Percentiles rank a stretch among this genome's conserved stretches.
phyloP scores from a whole-genome alignment of 306 rosid genomes.

The Astragalus membranaceus region DNA sequence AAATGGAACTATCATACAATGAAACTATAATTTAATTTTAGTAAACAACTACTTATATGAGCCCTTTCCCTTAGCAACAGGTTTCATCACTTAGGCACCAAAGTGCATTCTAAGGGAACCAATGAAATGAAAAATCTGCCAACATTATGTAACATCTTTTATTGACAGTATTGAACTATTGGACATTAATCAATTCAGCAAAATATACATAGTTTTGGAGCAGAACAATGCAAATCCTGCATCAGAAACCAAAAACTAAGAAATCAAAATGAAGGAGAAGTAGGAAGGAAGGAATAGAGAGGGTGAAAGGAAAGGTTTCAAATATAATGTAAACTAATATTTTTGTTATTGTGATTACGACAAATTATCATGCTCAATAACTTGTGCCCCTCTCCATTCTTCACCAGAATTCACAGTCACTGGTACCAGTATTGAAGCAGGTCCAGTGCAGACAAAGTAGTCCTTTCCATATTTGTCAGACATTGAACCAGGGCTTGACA shows the following conservation, averaged over 20 bases:
- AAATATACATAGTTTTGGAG: background rate
- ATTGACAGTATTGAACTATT: conserved; percentile 14
- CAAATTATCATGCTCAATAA: conserved; percentile 93
- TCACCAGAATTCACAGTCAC: conserved; percentile 77
- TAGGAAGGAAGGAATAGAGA: background rate
- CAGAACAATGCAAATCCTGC: conserved; percentile 14
- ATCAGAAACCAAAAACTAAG: background rate
- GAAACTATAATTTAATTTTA: too few relatives aligned
- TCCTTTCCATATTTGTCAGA: conserved; percentile 73
- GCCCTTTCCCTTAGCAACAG: too few relatives aligned
- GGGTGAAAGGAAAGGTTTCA: background rate
- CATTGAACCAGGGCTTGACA: conserved; percentile 83
- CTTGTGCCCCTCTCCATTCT: conserved; percentile 90
- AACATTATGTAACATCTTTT: conserved; percentile 12
- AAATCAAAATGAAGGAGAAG: conserved; percentile 13
- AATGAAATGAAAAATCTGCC: background rate
- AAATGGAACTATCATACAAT: too few relatives aligned
- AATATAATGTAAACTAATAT: conserved; percentile 4
- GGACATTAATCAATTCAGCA: conserved; percentile 9
- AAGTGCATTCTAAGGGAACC: background rate
- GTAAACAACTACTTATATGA: too few relatives aligned
- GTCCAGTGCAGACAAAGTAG: conserved; percentile 90
- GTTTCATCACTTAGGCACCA: too few relatives aligned
- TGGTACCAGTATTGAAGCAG: conserved; percentile 83
- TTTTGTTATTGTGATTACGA: conserved; percentile 2